phyloP scores from a whole-genome alignment of 2,329 filamentous ascomycete species.

The Sporothrix mexicana region DNA sequence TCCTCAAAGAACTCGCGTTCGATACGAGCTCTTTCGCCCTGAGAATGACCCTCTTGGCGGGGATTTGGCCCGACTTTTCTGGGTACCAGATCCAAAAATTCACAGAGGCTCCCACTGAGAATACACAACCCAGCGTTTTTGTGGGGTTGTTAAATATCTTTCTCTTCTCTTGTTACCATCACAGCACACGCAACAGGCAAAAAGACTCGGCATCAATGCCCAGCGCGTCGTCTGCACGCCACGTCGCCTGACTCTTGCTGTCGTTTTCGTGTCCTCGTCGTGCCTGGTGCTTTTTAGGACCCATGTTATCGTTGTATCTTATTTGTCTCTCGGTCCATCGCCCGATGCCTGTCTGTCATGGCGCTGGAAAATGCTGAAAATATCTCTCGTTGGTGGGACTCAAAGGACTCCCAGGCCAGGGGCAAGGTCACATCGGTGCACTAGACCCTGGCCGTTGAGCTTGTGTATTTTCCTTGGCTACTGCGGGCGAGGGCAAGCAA shows the following conservation, averaged over 20 bases:
- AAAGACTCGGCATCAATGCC: not conserved
- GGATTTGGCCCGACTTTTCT: slow-evolving; percentile 8
- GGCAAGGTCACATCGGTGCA: slow-evolving; percentile 6
- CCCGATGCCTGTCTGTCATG: not conserved
- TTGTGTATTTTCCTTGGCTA: too few relatives aligned
- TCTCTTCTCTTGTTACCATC: not conserved
- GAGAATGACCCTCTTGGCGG: slow-evolving; percentile 12
- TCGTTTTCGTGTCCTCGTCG: not conserved
- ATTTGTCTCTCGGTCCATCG: not conserved
- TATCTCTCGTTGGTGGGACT: slow-evolving; percentile 15
- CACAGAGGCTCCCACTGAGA: too few relatives aligned
- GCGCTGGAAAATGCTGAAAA: slow-evolving; percentile 18
- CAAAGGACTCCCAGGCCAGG: not conserved
- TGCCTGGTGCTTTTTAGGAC: too few relatives aligned
- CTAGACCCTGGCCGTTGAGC: not conserved
- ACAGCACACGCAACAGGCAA: not conserved
- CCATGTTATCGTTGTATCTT: too few relatives aligned
- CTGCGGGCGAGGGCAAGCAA: not conserved
- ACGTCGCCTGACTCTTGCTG: slow-evolving; percentile 4
- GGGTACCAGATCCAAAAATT: not conserved
- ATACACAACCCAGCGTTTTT: not conserved
- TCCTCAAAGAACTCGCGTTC: slow-evolving; percentile 17
- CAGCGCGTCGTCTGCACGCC: slow-evolving; percentile 17
- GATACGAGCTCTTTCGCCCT: slow-evolving; percentile 9
- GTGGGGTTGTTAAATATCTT: not conserved